These are phyloP conservation scores for Nitzschia inconspicua DNA, from an alignment of 108 stramenopile genomes.

Conservation along the genomic window DNA sequence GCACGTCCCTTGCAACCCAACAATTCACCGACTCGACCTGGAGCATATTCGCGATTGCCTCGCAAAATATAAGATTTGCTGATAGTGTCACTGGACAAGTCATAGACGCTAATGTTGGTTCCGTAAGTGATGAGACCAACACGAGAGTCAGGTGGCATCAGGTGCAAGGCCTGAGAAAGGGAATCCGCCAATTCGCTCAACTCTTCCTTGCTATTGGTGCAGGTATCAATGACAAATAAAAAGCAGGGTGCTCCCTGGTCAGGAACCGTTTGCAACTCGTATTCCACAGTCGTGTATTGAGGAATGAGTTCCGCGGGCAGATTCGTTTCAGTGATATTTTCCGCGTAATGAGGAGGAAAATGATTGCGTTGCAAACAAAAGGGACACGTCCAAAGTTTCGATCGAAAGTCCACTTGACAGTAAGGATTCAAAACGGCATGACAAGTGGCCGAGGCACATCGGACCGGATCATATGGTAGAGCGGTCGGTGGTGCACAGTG, in stretches of 20 bases:
- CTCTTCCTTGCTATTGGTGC: slow-evolving; percentile 87
- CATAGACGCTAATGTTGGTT: slow-evolving; percentile 97
- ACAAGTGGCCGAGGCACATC: slow-evolving; percentile 89
- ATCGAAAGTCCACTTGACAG: slow-evolving; percentile 95
- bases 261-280: slow-evolving; percentile 89
- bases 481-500: slow-evolving; percentile 72
- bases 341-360: slow-evolving; percentile 99
- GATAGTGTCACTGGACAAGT: slow-evolving; percentile 90
- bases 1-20: slow-evolving; percentile 63
- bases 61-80: slow-evolving; percentile 93
- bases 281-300: slow-evolving; percentile 97
- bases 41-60: slow-evolving; percentile 87
- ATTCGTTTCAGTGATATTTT: slow-evolving; percentile 96
- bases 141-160: slow-evolving; percentile 92
- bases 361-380: slow-evolving; percentile 98
- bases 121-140: slow-evolving; percentile 98
- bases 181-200: slow-evolving; percentile 92
- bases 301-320: slow-evolving; percentile 99
- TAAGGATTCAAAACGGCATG: slow-evolving; percentile 97
- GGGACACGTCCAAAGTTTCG: slow-evolving; percentile 98
- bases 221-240: slow-evolving; percentile 96
- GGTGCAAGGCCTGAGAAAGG: slow-evolving; percentile 89
- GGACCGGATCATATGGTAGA: slow-evolving; percentile 96
- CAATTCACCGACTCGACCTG: slow-evolving; percentile 82
- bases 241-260: slow-evolving; percentile 92